Conservation (phyloP, 1,139 yeast species). For the Geotrichum aggregatum region DNA sequence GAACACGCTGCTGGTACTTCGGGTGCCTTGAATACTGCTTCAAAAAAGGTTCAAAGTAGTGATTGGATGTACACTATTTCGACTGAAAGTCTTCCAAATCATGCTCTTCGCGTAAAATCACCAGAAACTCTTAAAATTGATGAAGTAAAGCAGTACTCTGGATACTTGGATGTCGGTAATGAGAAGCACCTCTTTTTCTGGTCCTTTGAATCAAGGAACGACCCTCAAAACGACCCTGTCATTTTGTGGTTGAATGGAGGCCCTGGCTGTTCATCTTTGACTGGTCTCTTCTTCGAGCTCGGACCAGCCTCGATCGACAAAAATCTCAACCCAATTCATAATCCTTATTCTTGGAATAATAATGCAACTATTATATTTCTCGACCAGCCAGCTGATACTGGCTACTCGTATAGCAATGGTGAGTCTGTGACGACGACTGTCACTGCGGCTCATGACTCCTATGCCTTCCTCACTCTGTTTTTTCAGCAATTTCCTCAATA, state of each 20-base stretch:
- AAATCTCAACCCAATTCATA: conserved; percentile 64
- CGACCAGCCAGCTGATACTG: conserved; percentile 94
- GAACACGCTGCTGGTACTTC: conserved; percentile 20
- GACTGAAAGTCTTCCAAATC: conserved; percentile 21
- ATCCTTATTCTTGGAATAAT: conserved; percentile 81
- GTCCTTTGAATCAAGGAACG: conserved; percentile 88
- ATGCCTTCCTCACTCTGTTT: conserved; percentile 68
- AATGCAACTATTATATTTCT: conserved; percentile 88
- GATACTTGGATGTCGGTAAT: conserved; percentile 78
- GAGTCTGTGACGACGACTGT: conserved; percentile 51
- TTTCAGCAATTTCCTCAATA: conserved; percentile 70
- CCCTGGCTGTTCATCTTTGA: conserved; percentile 85
- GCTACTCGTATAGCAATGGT: conserved; percentile 71
- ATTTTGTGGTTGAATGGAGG: conserved; percentile 89
- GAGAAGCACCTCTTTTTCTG: conserved; percentile 83
- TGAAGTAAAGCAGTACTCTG: conserved; percentile 69
- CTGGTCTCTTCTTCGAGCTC: conserved; percentile 87
- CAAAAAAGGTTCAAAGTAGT: conserved; percentile 12
- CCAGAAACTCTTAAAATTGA: conserved; percentile 70
- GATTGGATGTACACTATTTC: conserved; percentile 20
- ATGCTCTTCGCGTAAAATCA: conserved; percentile 42
- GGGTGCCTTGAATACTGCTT: conserved; percentile 15
- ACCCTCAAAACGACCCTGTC: conserved; percentile 79
- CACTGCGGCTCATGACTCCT: conserved; percentile 77
- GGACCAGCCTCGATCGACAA: conserved; percentile 76